Conservation (phyloP, 352 stramenopile genomes). For the Pythium graminicola region DNA sequence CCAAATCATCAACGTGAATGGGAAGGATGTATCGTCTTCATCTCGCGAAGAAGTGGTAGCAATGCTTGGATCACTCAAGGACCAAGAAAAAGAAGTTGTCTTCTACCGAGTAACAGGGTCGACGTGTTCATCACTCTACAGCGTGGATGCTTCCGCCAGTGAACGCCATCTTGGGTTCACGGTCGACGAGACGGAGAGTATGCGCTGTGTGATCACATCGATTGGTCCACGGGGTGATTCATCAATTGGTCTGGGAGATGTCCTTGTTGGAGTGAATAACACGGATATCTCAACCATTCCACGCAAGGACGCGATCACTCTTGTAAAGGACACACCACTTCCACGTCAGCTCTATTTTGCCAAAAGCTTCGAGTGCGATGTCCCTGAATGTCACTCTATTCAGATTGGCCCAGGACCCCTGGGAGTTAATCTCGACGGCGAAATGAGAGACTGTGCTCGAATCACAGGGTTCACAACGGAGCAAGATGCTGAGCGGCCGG, state of each 20-base stretch:
- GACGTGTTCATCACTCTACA: conserved; percentile 26
- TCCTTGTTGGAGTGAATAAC: conserved; percentile 42
- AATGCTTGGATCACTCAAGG: conserved; percentile 27
- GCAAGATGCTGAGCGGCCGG: conserved; percentile 29
- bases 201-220: conserved; percentile 33
- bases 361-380: conserved; percentile 1
- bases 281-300: conserved; percentile 34
- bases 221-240: conserved; percentile 15
- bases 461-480: conserved; percentile 41
- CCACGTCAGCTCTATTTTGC: conserved; percentile 38
- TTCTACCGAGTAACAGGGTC: conserved; percentile 34
- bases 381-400: conserved; percentile 42
- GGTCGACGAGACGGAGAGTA: conserved; percentile 31
- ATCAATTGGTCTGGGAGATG: conserved; percentile 25
- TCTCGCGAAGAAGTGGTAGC: conserved; percentile 34
- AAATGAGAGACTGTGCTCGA: conserved; percentile 23
- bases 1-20: conserved; percentile 51
- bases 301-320: conserved; percentile 24
- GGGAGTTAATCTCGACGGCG: conserved; percentile 43
- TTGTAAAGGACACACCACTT: conserved; percentile 26
- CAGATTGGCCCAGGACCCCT: conserved; percentile 36
- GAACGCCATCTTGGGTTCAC: conserved; percentile 26
- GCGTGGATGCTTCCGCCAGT: conserved; percentile 19
- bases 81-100: conserved; percentile 50
- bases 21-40: conserved; percentile 33